Base-by-base conservation (phyloP, 2,329 filamentous ascomycete genomes). In the Apiospora pterosperma region DNA sequence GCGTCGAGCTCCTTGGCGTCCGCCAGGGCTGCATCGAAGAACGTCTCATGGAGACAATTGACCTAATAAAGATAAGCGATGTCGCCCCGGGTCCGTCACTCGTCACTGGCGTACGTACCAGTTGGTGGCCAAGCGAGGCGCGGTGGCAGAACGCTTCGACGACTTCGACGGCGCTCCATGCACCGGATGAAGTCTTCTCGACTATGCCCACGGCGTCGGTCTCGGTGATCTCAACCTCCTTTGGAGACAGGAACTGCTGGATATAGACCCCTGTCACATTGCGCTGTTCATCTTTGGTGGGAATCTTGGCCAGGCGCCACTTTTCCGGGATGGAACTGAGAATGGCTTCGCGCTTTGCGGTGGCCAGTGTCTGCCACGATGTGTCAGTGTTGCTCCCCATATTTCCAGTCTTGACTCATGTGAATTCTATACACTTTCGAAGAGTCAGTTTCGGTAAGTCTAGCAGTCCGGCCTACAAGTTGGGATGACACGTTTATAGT, bases 141-240 rank as follows among this genome's bases (percentile, higher is more conserved):
- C 64, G 36, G 52, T 65, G 61, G 31, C 64, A 65, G n/a, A 65
- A 65, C 4, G 64, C 60, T 14, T 48, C n/a, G 36, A 36, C 23
- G 19, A 65, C 61, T 23, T 62, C 60, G 11, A 48, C 61, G 21
- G 64, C 44, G 4, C 55, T 63, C 58, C 59, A 61, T 3, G 36
- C 6, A 14, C 62, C 61, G 2, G 23, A 31, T 7, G 61, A 21
- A 10, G 58, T 39, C 41, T 63, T 60, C 41, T 55, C 61, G 19
- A 65, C 52, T 10, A 63, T 55, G 2, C 61, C 31, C 14, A 61
- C 28, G 5, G 48, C 61, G 12, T 52, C 42, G 6, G 55, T 25
- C 19, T 61, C 41, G 25, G 62, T 63, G 14, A 63, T 66, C 16
- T 61, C 62, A 1, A 59, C 39, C 39, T 64, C 64, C 11, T 55